These are phyloP conservation scores for Cutaneotrichosporon curvatum DNA, from an alignment of 1,284 basidiomycete species.

Conservation along the genomic window DNA sequence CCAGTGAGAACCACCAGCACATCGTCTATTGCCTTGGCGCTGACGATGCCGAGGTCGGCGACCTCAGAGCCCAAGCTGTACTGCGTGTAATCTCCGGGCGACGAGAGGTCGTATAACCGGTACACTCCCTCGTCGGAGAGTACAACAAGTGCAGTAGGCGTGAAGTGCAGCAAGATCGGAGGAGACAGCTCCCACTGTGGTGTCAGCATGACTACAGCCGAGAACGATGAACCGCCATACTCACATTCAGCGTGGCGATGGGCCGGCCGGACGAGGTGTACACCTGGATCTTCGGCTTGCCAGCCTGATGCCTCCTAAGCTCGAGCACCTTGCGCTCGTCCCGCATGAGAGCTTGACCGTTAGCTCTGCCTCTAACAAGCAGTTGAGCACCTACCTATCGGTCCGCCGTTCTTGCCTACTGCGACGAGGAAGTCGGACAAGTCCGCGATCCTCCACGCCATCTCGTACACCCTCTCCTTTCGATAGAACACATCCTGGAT, in stretches of 20 bases:
- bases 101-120: slow-evolving; percentile 71
- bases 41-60: slow-evolving; percentile 73
- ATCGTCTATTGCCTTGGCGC: slow-evolving; percentile 74
- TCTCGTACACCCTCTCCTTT: slow-evolving; percentile 73
- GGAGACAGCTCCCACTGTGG: slow-evolving; percentile 39
- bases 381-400: slow-evolving; percentile 56
- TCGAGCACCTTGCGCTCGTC: slow-evolving; percentile 75
- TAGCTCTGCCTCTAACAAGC: not conserved
- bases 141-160: slow-evolving; percentile 64
- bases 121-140: slow-evolving; percentile 89
- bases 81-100: slow-evolving; percentile 72
- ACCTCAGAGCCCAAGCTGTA: slow-evolving; percentile 78
- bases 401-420: slow-evolving; percentile 78
- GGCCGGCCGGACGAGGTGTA: slow-evolving; percentile 48
- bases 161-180: slow-evolving; percentile 35
- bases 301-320: slow-evolving; percentile 58
- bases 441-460: slow-evolving; percentile 70
- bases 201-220: slow-evolving; percentile 3
- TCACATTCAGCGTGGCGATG: slow-evolving; percentile 47
- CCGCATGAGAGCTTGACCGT: slow-evolving; percentile 68
- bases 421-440: slow-evolving; percentile 74
- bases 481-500: slow-evolving; percentile 50
- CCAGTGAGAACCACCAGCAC: slow-evolving; percentile 82
- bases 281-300: slow-evolving; percentile 57
- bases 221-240: slow-evolving; percentile 7